These are phyloP conservation scores for Ogataea hybrid DNA, from an alignment of 1,139 yeast species.

Conservation along the genomic window DNA sequence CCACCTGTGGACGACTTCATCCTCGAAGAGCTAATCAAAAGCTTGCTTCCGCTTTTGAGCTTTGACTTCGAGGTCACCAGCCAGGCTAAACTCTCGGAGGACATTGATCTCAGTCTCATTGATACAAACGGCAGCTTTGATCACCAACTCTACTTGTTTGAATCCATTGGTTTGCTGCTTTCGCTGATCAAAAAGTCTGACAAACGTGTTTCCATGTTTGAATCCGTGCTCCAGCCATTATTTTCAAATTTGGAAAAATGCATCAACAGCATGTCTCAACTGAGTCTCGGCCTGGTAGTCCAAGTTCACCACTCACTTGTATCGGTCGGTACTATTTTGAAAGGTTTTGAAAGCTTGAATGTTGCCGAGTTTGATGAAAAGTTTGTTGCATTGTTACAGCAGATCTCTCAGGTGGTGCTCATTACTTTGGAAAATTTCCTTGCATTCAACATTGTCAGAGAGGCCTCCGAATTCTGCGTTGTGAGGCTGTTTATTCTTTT, in stretches of 20 bases:
- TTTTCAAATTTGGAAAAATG: slow-evolving; percentile 71
- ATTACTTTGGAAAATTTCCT: slow-evolving; percentile 79
- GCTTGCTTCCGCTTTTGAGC: slow-evolving; percentile 29
- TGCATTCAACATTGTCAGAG: slow-evolving; percentile 69
- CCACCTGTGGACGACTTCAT: slow-evolving; percentile 55
- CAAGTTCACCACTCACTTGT: slow-evolving; percentile 85
- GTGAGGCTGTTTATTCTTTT: slow-evolving; percentile 82
- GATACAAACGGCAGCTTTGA: slow-evolving; percentile 63
- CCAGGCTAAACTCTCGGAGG: slow-evolving; percentile 24
- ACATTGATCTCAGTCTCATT: slow-evolving; percentile 39
- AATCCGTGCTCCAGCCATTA: slow-evolving; percentile 71
- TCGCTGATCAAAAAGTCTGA: slow-evolving; percentile 42
- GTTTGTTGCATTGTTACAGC: slow-evolving; percentile 31
- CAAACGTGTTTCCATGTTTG: slow-evolving; percentile 50
- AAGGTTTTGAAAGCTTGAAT: slow-evolving; percentile 62
- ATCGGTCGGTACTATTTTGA: slow-evolving; percentile 87
- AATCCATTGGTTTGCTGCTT: slow-evolving; percentile 69
- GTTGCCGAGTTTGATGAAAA: slow-evolving; percentile 27
- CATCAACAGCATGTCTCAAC: slow-evolving; percentile 42
- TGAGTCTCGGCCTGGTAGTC: slow-evolving; percentile 47
- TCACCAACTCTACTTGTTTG: slow-evolving; percentile 79
- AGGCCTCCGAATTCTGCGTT: slow-evolving; percentile 82
- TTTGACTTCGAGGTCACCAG: slow-evolving; percentile 26
- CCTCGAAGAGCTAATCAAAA: slow-evolving; percentile 48
- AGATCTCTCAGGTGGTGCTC: slow-evolving; percentile 66